Conservation (phyloP, 1,284 basidiomycete genomes). For the Pisolithus thermaeus region DNA sequence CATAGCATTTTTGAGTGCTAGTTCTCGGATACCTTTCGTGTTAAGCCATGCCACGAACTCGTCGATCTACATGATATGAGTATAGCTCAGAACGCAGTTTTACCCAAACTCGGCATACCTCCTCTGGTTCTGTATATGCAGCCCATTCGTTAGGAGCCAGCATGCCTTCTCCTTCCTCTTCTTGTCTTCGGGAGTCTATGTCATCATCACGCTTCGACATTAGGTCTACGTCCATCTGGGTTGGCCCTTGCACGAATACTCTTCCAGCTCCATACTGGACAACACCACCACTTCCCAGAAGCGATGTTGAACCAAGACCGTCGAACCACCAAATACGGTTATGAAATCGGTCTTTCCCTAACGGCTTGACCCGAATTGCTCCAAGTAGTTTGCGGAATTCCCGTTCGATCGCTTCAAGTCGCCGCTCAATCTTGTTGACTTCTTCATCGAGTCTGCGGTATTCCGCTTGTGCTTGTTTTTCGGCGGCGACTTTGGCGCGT, state of each 20-base stretch:
- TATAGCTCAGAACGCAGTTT: conserved; percentile 7
- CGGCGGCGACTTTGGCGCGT: conserved; percentile 64
- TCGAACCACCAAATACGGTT: conserved; percentile 99
- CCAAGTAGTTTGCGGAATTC: conserved; percentile 88
- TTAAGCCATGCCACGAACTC: conserved; percentile 88
- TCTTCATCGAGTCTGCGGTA: conserved; percentile 84
- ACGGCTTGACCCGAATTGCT: conserved; percentile 77
- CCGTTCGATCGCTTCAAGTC: conserved; percentile 84
- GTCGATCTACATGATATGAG: conserved; percentile 52
- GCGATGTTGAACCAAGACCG: conserved; percentile 80
- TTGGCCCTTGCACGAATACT: conserved; percentile 87
- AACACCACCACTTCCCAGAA: conserved; percentile 69
- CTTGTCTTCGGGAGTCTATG: conserved; percentile 50
- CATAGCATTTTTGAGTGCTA: conserved; percentile 74
- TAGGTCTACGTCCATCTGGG: conserved; percentile 69
- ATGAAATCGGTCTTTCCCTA: conserved; percentile 90
- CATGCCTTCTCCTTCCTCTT: conserved; percentile 76
- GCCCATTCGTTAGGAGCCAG: conserved; percentile 83
- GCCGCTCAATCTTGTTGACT: conserved; percentile 69
- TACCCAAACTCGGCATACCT: conserved; percentile 44
- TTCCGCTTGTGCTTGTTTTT: conserved; percentile 67
- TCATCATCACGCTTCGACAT: conserved; percentile 57
- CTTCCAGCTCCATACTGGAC: conserved; percentile 84
- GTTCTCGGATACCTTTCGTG: conserved; percentile 83
- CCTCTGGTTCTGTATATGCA: conserved; percentile 79